Conservation (phyloP, 371 early-diverging fungal genomes). For the Mortierella sp. region DNA sequence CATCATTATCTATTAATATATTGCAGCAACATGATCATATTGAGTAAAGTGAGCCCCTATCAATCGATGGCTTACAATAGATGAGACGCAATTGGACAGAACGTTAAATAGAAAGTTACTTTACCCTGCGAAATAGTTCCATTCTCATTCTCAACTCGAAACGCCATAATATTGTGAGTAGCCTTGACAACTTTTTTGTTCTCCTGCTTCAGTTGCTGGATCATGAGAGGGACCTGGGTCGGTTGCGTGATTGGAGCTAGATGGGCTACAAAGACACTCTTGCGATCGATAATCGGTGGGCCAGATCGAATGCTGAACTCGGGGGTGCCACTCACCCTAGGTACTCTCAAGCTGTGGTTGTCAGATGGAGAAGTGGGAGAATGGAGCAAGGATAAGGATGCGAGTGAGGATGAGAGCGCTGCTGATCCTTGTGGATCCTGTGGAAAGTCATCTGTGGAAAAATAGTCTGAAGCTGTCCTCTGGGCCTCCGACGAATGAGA, state of each 20-base stretch:
- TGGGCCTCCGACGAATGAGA: constrained; percentile 18
- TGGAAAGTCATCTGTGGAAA: constrained; percentile 13
- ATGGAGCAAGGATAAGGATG: constrained; percentile 36
- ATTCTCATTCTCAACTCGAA: constrained; percentile 75
- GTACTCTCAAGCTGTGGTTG: constrained; percentile 31
- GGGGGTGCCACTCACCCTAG: constrained; percentile 23
- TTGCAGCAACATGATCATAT: background rate
- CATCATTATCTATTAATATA: constrained; percentile 72
- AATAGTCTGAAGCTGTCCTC: constrained; percentile 35
- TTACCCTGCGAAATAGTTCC: constrained; percentile 68
- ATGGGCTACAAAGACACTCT: constrained; percentile 89
- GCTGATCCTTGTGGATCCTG: constrained; percentile 9
- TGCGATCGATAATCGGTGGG: constrained; percentile 81
- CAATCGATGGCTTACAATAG: background rate
- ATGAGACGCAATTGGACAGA: background rate
- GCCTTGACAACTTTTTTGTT: constrained; percentile 83
- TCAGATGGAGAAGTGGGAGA: constrained; percentile 19
- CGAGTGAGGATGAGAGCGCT: constrained; percentile 28
- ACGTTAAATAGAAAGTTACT: background rate
- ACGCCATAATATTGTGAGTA: constrained; percentile 93
- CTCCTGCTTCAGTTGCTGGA: constrained; percentile 73
- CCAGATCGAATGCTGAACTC: constrained; percentile 63
- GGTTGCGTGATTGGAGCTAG: constrained; percentile 73
- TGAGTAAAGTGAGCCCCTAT: background rate
- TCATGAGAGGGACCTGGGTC: constrained; percentile 72